Evolutionary conservation across 768 basidiomycete species (phyloP), one percentile per base, ranked within the genome.

Genomic region (Neoboletus brunneissimus): DNA sequence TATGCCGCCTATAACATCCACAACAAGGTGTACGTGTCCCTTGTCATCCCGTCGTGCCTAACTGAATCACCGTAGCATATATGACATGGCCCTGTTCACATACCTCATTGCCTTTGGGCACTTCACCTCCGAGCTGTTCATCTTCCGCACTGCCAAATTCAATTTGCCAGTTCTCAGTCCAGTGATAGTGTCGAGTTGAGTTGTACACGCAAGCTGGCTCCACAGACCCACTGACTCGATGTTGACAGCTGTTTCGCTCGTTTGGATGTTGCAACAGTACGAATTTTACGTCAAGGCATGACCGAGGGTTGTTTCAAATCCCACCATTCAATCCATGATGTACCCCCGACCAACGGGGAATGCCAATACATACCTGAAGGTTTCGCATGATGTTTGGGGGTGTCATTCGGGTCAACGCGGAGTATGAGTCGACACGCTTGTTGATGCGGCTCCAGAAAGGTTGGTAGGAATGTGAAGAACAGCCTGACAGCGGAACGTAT

Each of bases 1-100:
- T 94, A 94, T 64, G 91, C 93, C 12, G 94, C 96, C 7, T 98
- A 94, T 73, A 79, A 98, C 68, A 89, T 98, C 62, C 76, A 86
- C 55, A 79, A 85, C 67, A 91, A 91, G 74, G 76, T 80, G 96
- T 95, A 67, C 61, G 86, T 76, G 12, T 42, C 50, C 20, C 10
- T 31, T 27, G 20, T 12, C 15, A 29, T 20, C 22, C 18, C 12
- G 10, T 34, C 1, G 38, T 38, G 56, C 47, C 22, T 59, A 51
- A 59, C 57, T 65, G 37, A 49, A 59, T 56, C 29, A 37, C n/a
- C 38, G 41, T 59, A 98, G 95, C 27, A 74, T 94, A 22, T 99
- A 97, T 73, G 88, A 96, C 71, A 86, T 97, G 77, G 82, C 93
- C 7, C 73, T 97, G 56, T 76, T 88, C 66, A 88, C 91, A 37